A percentile compares a stretch with the other conserved stretches of the same genome.
Evolutionary conservation across 305 asterid genomes (phyloP).

Genomic region (Withania somnifera): DNA sequence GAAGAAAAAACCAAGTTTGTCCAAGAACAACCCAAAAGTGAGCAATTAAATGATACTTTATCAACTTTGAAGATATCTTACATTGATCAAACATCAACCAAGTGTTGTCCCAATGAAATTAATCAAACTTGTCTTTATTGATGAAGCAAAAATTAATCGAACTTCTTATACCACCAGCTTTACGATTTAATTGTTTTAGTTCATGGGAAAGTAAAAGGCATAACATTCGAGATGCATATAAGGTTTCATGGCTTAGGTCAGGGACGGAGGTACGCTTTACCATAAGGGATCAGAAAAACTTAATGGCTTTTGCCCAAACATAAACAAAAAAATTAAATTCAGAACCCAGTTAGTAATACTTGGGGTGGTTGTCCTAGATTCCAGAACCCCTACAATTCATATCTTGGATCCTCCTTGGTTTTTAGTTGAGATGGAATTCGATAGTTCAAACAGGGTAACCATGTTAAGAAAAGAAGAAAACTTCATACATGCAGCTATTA

Average conservation of each 20-base stretch:
- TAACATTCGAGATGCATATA: not conserved
- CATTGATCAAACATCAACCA: not conserved
- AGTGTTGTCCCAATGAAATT: not conserved
- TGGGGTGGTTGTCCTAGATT: not conserved
- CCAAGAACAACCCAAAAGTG: not conserved
- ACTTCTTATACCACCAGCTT: not conserved
- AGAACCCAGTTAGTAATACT: not conserved
- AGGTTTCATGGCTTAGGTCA: not conserved
- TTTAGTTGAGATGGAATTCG: not conserved
- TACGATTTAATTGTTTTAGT: not conserved
- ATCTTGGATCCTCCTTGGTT: not conserved
- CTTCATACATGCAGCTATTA: not conserved
- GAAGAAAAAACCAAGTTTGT: not conserved
- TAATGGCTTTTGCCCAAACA: not conserved
- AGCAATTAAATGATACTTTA: not conserved
- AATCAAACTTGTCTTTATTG: not conserved
- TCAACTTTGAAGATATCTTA: not conserved
- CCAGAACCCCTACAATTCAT: not conserved
- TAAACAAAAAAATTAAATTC: not conserved
- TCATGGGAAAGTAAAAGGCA: not conserved
- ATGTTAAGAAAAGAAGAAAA: not conserved
- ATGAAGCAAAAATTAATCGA: not conserved
- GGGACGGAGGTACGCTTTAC: not conserved
- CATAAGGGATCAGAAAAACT: not conserved
- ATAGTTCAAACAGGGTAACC: not conserved